A percentile compares a stretch with the other conserved stretches of the same genome.
These are phyloP conservation scores for Periglandula ipomoeae DNA, from an alignment of 2,329 filamentous ascomycete species.

Conservation along the genomic window DNA sequence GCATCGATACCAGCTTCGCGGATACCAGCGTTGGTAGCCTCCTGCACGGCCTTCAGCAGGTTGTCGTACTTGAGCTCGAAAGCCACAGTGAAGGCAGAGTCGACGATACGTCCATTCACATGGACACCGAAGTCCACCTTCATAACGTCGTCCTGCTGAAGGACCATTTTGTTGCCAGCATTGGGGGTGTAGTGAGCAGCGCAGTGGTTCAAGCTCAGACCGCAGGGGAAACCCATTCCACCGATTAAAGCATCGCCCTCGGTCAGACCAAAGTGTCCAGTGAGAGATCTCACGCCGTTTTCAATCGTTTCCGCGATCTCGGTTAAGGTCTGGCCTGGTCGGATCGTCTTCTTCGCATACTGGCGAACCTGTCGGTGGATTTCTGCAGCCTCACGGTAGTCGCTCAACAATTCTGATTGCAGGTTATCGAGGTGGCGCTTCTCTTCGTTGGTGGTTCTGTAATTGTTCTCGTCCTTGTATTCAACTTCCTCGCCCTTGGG, in stretches of 20 bases:
- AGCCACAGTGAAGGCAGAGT: slow-evolving; percentile 71
- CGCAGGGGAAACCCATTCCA: slow-evolving; percentile 81
- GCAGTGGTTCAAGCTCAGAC: slow-evolving; percentile 74
- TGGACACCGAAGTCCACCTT: slow-evolving; percentile 80
- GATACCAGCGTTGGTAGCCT: slow-evolving; percentile 76
- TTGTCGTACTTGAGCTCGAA: slow-evolving; percentile 70
- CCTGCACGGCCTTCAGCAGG: slow-evolving; percentile 62
- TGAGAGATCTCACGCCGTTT: slow-evolving; percentile 66
- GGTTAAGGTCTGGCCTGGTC: slow-evolving; percentile 70
- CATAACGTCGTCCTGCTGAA: slow-evolving; percentile 67
- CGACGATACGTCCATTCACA: slow-evolving; percentile 70
- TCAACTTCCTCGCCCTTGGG: slow-evolving; percentile 71
- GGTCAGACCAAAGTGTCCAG: slow-evolving; percentile 65
- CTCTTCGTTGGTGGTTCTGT: slow-evolving; percentile 73
- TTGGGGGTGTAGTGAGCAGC: slow-evolving; percentile 85
- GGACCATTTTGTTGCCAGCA: slow-evolving; percentile 69
- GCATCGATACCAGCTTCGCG: slow-evolving; percentile 83
- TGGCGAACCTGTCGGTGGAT: slow-evolving; percentile 81
- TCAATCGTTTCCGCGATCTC: slow-evolving; percentile 86
- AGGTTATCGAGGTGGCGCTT: slow-evolving; percentile 75
- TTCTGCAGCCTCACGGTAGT: slow-evolving; percentile 80
- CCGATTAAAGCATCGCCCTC: slow-evolving; percentile 71
- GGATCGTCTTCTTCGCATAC: slow-evolving; percentile 72
- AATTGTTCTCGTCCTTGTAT: slow-evolving; percentile 67
- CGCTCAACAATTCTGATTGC: slow-evolving; percentile 69